Evolutionary conservation across 75 land plant genomes (phyloP).

Genomic region (Sequoia sempervirens): DNA sequence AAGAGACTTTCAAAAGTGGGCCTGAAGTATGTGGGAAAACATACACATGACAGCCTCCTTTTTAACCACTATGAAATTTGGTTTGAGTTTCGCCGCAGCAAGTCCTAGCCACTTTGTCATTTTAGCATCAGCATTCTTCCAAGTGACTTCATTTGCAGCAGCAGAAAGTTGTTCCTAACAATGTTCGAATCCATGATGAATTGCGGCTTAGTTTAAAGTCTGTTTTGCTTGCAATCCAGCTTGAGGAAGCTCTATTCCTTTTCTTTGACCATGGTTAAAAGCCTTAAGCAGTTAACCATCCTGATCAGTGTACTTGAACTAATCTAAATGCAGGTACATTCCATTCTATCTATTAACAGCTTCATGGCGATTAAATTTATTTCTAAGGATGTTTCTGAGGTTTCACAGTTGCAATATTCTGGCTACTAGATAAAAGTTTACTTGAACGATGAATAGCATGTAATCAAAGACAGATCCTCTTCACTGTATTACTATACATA

Average conservation of each 20-base stretch:
- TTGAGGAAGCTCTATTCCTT: background rate
- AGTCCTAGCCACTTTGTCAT: background rate
- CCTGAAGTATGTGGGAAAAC: conserved; percentile 75
- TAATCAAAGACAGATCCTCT: background rate
- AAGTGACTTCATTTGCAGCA: background rate
- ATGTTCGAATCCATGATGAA: background rate
- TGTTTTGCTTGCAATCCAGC: background rate
- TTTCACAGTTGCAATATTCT: background rate
- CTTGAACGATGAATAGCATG: background rate
- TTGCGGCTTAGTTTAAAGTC: background rate
- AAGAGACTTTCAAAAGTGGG: conserved; percentile 50
- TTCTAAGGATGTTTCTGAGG: background rate
- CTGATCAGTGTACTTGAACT: background rate
- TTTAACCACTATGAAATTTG: conserved; percentile 95
- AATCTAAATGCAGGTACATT: background rate
- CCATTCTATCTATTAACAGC: background rate
- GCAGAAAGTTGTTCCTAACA: background rate
- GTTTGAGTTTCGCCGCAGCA: conserved; percentile 61
- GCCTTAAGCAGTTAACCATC: background rate
- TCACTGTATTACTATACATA: background rate
- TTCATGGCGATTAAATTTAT: background rate
- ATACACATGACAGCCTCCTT: conserved; percentile 87
- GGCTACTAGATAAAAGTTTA: background rate
- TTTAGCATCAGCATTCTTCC: background rate
- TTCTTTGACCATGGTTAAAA: background rate